A percentile compares a stretch with the other conserved stretches of the same genome.
Evolutionary conservation across 352 stramenopile species (phyloP).

Genomic region (Globisporangium cystogenes): DNA sequence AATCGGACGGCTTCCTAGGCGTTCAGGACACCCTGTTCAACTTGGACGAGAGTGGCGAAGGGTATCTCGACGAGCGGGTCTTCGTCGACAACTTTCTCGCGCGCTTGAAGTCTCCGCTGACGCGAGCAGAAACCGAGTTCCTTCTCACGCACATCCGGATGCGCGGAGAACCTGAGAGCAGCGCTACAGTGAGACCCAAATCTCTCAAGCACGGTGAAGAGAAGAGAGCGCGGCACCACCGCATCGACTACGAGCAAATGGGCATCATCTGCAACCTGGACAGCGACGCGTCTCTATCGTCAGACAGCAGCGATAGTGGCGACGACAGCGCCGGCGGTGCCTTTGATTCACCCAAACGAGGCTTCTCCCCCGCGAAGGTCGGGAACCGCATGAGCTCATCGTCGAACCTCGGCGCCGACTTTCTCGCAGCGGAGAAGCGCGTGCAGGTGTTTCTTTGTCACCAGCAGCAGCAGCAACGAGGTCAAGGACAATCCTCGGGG

Average conservation of each 20-base stretch:
- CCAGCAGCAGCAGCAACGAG: neutral
- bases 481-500: neutral
- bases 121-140: constrained; percentile 39
- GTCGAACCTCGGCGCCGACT: constrained; percentile 20
- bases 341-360: neutral
- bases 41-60: constrained; percentile 29
- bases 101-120: constrained; percentile 35
- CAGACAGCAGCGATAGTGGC: constrained; percentile 8
- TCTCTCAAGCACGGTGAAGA: neutral
- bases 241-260: constrained; percentile 56
- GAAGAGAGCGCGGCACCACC: constrained; percentile 8
- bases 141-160: constrained; percentile 35
- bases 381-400: neutral
- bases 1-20: constrained; percentile 31
- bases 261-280: constrained; percentile 36
- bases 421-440: constrained; percentile 33
- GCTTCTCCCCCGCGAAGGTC: neutral
- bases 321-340: neutral
- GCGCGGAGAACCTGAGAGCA: neutral
- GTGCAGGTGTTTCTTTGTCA: constrained; percentile 30
- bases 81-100: constrained; percentile 38
- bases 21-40: constrained; percentile 33
- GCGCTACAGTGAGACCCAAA: neutral
- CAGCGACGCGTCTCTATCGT: constrained; percentile 43
- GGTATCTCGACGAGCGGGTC: constrained; percentile 25